Base-by-base conservation (phyloP, 805 yeast genomes). In the Yarrowia sp. region DNA sequence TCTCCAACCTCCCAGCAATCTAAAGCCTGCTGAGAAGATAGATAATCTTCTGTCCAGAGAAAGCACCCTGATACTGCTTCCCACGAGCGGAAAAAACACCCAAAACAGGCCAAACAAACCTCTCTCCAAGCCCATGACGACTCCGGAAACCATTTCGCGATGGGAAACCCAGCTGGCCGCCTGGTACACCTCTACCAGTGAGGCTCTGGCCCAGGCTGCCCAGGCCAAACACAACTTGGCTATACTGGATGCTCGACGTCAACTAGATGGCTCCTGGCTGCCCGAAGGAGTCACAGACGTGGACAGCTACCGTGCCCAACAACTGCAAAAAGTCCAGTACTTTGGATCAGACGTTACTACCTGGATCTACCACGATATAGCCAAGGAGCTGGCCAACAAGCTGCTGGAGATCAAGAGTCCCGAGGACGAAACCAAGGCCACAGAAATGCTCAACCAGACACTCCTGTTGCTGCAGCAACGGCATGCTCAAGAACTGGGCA, bases 331-430 rank as follows among this genome's bases (percentile, higher is more conserved):
- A 3, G 30, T 38, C 17, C 26, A 36, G 35, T 54, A 54, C 26
- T 22, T 36, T 7, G 61, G 61, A 26, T 35, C 61, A 24, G 61
- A 54, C 30, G 46, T 54, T 22, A 54, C 61, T 11, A 36, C 38
- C 17, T 54, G 61, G 61, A 54, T 54, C 61, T 54, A 54, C 61
- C 61, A 54, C 4, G 61, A 54, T n/a, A 54, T 54, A 12, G 61
- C 46, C 22, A 24, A 38, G 17, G 46, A 54, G 26, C 61, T 54
- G 21, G 61, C 61, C 61, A 24, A 26, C 46, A 36, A 54, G 46
- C 35, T 54, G 35, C 46, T 54, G 44, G 61, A 54, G 46, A 38
- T 54, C 30, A 36, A 54, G 35, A 54, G 19, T 24, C 61, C 61
- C 2, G 61, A 54, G 35, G 61, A 54, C 17, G 61, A 54, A 22